Conservation (phyloP, 208 protist genomes). For the Leptomonas pyrrhocoris region DNA sequence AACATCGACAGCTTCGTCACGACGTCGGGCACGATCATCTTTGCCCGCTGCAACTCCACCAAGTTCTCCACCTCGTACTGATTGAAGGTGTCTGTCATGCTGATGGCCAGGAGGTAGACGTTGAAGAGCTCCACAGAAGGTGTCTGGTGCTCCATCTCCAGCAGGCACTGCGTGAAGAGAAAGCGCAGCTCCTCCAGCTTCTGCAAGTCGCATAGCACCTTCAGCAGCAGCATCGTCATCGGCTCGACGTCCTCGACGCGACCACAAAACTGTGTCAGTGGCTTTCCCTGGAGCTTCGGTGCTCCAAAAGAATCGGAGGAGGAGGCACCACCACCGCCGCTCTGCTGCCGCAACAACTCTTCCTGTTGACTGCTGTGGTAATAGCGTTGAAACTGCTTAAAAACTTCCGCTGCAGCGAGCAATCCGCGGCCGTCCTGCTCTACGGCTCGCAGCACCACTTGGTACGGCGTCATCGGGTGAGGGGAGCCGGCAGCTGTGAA, state of each 20-base stretch:
- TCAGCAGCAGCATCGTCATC: constrained; percentile 79
- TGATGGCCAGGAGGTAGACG: constrained; percentile 85
- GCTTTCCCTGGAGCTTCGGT: constrained; percentile 27
- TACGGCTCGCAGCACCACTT: constrained; percentile 57
- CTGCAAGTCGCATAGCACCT: constrained; percentile 86
- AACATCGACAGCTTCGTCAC: constrained; percentile 85
- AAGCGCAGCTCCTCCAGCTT: constrained; percentile 87
- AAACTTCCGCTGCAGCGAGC: constrained; percentile 64
- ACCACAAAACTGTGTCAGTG: constrained; percentile 79
- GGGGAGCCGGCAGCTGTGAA: background rate
- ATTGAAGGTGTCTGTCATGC: constrained; percentile 87
- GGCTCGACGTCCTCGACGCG: constrained; percentile 62
- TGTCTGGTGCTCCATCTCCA: constrained; percentile 53
- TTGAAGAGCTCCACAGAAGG: constrained; percentile 85
- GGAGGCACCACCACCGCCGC: background rate
- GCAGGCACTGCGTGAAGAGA: constrained; percentile 86
- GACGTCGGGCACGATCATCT: constrained; percentile 57
- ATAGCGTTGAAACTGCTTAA: constrained; percentile 76
- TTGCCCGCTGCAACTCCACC: constrained; percentile 67
- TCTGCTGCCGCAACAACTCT: constrained; percentile 7
- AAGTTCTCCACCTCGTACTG: constrained; percentile 88
- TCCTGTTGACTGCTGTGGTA: constrained; percentile 43
- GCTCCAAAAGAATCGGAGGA: background rate
- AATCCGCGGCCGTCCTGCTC: constrained; percentile 61
- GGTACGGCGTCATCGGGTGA: constrained; percentile 51